phyloP scores from a whole-genome alignment of 352 stramenopile species.

The Pythium periplocum region DNA sequence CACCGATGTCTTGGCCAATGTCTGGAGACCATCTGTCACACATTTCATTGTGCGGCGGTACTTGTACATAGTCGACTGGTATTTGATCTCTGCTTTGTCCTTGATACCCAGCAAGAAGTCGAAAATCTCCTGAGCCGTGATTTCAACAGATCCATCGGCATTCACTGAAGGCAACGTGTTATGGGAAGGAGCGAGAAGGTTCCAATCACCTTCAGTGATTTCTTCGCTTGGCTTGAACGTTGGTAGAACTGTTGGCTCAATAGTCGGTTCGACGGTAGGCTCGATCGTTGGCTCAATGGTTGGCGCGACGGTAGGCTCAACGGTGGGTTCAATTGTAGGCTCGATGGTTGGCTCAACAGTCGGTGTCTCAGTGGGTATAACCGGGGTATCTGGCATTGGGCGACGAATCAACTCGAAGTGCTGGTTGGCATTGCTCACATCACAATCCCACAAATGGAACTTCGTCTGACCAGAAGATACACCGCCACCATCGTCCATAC shows the following conservation, averaged over 20 bases:
- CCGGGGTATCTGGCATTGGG: no score
- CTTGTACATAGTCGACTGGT: slow-evolving; percentile 20
- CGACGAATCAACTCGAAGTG: not conserved
- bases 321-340: no score
- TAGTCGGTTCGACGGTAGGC: no score
- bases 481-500: slow-evolving; percentile 22
- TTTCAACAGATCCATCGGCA: slow-evolving; percentile 18
- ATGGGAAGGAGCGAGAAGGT: slow-evolving; percentile 28
- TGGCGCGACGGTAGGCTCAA: no score
- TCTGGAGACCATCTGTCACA: slow-evolving; percentile 19
- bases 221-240: not conserved
- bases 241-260: not conserved
- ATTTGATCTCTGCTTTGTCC: slow-evolving; percentile 17
- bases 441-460: slow-evolving; percentile 5
- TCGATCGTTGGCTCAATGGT: no score
- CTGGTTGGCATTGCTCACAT: not conserved
- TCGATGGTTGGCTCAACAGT: no score
- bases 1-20: slow-evolving; percentile 24
- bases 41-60: slow-evolving; percentile 30
- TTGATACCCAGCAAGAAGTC: slow-evolving; percentile 23
- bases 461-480: not conserved
- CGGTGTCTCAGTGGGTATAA: no score
- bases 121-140: slow-evolving; percentile 30
- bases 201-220: slow-evolving; percentile 20
- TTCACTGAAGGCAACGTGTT: slow-evolving; percentile 24